Percentiles rank a stretch among this genome's conserved stretches.
These are phyloP conservation scores for Boletales sp. DNA, from an alignment of 768 basidiomycete species.

Conservation along the genomic window DNA sequence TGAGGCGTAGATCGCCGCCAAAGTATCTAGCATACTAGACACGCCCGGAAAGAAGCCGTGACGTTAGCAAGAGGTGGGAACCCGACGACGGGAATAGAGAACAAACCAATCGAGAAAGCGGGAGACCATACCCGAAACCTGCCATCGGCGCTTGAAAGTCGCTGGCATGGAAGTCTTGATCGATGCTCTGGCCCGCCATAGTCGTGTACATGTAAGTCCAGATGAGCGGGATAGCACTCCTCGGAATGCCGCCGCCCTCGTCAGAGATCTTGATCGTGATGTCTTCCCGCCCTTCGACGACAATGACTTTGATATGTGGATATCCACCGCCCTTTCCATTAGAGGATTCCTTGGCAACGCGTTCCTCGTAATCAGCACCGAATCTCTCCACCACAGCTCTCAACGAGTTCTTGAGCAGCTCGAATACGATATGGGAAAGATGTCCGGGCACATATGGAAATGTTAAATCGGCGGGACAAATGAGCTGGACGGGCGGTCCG, in stretches of 20 bases:
- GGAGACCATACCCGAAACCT: constrained; percentile 92
- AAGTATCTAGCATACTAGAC: constrained; percentile 89
- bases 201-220: constrained; percentile 99
- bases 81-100: constrained; percentile 60
- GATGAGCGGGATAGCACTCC: constrained; percentile 84
- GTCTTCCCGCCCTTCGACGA: constrained; percentile 96
- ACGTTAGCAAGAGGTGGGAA: constrained; percentile 24
- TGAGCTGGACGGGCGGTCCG: constrained; percentile 93
- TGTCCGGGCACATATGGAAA: constrained; percentile 98
- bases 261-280: constrained; percentile 99
- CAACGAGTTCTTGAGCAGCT: constrained; percentile 95
- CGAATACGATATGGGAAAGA: constrained; percentile 94
- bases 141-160: constrained; percentile 99
- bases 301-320: constrained; percentile 45
- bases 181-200: constrained; percentile 67
- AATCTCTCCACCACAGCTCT: constrained; percentile 93
- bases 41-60: not conserved
- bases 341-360: constrained; percentile 5
- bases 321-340: constrained; percentile 12
- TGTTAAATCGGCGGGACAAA: constrained; percentile 80
- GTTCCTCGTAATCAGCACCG: constrained; percentile 74
- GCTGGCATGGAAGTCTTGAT: constrained; percentile 71
- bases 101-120: constrained; percentile 83
- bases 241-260: constrained; percentile 89
- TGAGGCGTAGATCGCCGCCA: constrained; percentile 87